Evolutionary conservation across 768 basidiomycete genomes (phyloP), one percentile per base, ranked within the genome.

Genomic region (Panaeolus cyanescens): DNA sequence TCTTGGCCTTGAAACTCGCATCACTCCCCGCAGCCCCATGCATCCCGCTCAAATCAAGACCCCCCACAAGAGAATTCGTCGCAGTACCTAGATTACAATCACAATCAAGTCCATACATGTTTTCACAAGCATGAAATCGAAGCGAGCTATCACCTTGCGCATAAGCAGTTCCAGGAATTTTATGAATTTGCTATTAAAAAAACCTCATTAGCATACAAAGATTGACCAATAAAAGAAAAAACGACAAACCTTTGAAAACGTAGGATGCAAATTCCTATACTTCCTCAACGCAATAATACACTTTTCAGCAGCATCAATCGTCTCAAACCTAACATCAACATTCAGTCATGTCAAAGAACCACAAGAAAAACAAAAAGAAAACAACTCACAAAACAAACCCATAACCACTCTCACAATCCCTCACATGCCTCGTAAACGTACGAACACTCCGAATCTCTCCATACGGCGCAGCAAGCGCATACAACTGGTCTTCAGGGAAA

Each of bases 351-450:
- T 22, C 55, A 59, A 53, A 22, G 5, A 54, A 30, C n/a, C 30
- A 10, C 39, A 32, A 45, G 54, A 6, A 22, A 34, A 37, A 50
- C n/a, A 54, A 10, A 42, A 58, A 13, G 32, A 36, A 54, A 13
- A 32, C 45, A n/a, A 78, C 89, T 73, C 64, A 92, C 90, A 92
- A 70, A 30, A 91, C 90, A 67, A 92, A 92, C 15, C 91, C 90
- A 67, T 92, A 92, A 5, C 90, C 88, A 58, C 88, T 90, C 70
- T 72, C 74, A 56, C 85, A 84, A 60, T 92, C 91, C 67, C 89
- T 86, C 17, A 91, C 89, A 70, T 92, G 90, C 19, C 93, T 79
- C 53, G 92, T 94, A 68, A 95, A 94, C 45, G 91, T 92, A 60
- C 92, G 76, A 15, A 93, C 93, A 62, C 92, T 93, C 67, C 86